Base-by-base conservation (phyloP, 2,329 filamentous ascomycete genomes). In the Purpureocillium lavendulum region DNA sequence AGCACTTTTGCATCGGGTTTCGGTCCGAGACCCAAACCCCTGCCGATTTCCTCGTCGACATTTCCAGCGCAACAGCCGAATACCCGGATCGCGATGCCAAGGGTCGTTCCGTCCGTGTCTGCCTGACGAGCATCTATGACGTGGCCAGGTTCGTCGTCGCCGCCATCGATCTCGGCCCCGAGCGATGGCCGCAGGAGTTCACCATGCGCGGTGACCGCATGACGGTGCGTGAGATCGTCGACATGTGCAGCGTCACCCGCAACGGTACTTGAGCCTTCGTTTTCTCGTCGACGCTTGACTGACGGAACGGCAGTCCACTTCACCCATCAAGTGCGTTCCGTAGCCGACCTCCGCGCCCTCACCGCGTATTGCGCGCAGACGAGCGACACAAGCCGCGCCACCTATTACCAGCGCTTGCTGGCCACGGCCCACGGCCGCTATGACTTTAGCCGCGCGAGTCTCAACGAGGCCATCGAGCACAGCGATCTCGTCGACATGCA, bases 351-450 rank as follows among this genome's bases (percentile, higher is more conserved):
- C 29, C 56, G 59, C 44, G 59, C 58, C 1, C 63, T 63, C 49
- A 52, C 68, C 17, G 49, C 57, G 24, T 61, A 66, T 35, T 67
- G 64, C 43, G 63, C 65, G 36, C 64, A 73, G 43, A 62, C 62
- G 33, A 65, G 70, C 10, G 65, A 77, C 46, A 65, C 64, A 41
- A 56, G 61, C 7, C 70, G 65, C 38, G 73, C 71, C 47, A 64
- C 66, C 34, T 68, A 75, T 40, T 71, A 82, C 36, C 72, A 79
- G 42, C 68, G 79, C 26, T 69, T 87, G 17, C 66, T 84, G 30
- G 80, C 80, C 26, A 87, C 83, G 0, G 76, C 76, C 14, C 74
- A 82, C 45, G 78, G 81, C 2, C 71, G 78, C 9, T 87, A 84
- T 52, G 75, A 80, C 45, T 83, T 84, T 49, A 61, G 65, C 3